Evolutionary conservation across 2,329 filamentous ascomycete genomes (phyloP).

Genomic region (Dactylellina cionopaga): DNA sequence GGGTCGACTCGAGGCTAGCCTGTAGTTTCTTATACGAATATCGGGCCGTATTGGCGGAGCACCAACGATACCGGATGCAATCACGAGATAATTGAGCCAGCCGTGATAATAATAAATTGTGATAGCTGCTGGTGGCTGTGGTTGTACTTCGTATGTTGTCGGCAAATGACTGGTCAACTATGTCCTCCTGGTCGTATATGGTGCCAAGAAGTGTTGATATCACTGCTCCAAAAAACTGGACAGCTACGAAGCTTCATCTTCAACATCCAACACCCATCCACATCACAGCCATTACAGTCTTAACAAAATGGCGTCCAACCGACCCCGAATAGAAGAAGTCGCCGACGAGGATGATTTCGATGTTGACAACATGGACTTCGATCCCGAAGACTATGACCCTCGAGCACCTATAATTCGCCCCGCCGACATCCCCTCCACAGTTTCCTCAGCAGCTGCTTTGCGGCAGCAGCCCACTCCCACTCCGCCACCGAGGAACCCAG

Average conservation of each 20-base stretch:
- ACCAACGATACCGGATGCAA: not conserved
- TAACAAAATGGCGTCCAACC: conserved; percentile 72
- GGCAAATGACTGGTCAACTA: not conserved
- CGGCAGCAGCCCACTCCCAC: conserved; percentile 59
- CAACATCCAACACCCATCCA: not conserved
- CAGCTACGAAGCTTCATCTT: conserved; percentile 10
- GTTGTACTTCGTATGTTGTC: no score
- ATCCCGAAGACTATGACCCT: conserved; percentile 85
- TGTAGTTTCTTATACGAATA: no score
- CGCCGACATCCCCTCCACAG: conserved; percentile 60
- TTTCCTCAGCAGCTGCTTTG: conserved; percentile 60
- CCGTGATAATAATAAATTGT: not conserved
- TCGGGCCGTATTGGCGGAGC: not conserved
- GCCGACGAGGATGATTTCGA: conserved; percentile 73
- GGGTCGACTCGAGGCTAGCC: not conserved
- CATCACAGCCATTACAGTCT: conserved; percentile 17
- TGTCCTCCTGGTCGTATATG: not conserved
- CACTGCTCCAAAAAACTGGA: conserved; percentile 15
- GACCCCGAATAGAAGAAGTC: conserved; percentile 91
- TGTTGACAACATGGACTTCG: conserved; percentile 70
- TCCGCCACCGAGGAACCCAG: conserved; percentile 51
- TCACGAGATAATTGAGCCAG: not conserved
- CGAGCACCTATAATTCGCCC: conserved; percentile 61
- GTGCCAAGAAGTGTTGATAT: conserved; percentile 21
- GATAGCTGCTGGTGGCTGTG: not conserved